These are phyloP conservation scores for Cutaneotrichosporon sp. DNA, from an alignment of 1,284 basidiomycete genomes.

Conservation along the genomic window DNA sequence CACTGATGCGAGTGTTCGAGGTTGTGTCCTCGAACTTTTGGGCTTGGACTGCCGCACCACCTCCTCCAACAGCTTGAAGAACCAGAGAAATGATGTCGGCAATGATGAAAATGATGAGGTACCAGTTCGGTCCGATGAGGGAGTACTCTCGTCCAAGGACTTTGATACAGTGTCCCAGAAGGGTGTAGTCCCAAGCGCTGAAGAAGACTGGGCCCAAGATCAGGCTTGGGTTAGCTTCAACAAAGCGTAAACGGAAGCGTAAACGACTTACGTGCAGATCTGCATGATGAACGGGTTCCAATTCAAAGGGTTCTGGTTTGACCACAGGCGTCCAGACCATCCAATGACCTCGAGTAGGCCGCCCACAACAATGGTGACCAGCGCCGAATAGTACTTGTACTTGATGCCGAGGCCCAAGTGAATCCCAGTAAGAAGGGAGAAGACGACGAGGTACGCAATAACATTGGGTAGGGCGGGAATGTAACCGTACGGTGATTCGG, in stretches of 20 bases:
- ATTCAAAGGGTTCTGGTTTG: conserved; percentile 28
- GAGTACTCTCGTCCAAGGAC: conserved; percentile 46
- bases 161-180: conserved; percentile 48
- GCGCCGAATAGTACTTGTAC: conserved; percentile 57
- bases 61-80: conserved; percentile 54
- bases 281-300: conserved; percentile 56
- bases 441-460: conserved; percentile 36
- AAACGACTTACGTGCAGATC: conserved; percentile 41
- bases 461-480: conserved; percentile 24
- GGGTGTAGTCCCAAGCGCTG: conserved; percentile 43
- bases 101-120: conserved; percentile 49
- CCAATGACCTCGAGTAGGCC: conserved; percentile 59
- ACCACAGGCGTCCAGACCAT: conserved; percentile 43
- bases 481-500: conserved; percentile 41
- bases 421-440: conserved; percentile 41
- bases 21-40: conserved; percentile 26
- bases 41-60: conserved; percentile 38
- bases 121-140: conserved; percentile 40
- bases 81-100: conserved; percentile 52
- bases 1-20: conserved; percentile 30
- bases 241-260: background rate
- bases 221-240: conserved; percentile 25
- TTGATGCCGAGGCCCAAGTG: conserved; percentile 57
- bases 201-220: conserved; percentile 53
- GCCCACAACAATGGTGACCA: conserved; percentile 59